Percentiles rank a stretch among this genome's conserved stretches.
Conservation (phyloP, 441 rosid genomes). For the Flueggea neowawraea region DNA sequence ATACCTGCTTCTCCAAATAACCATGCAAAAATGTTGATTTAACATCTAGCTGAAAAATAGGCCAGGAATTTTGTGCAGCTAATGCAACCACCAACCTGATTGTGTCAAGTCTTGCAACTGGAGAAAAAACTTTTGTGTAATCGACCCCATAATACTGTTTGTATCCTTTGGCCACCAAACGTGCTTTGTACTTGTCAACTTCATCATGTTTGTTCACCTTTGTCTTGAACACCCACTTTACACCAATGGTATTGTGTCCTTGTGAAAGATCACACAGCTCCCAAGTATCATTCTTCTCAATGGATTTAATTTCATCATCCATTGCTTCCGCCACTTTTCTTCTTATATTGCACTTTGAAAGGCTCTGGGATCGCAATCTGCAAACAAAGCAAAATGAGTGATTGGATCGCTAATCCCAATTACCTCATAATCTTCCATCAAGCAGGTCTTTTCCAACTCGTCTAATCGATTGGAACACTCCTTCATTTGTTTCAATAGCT, state of each 20-base stretch:
- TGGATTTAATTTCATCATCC: no score
- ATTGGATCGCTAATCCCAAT: neutral
- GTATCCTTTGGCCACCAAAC: slow-evolving; percentile 13
- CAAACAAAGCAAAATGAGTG: neutral
- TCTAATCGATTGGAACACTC: neutral
- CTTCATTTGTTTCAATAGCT: neutral
- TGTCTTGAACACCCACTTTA: slow-evolving; percentile 21
- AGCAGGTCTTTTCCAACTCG: slow-evolving; percentile 3
- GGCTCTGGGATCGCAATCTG: no score
- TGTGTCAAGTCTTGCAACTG: no score
- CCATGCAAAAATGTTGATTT: no score
- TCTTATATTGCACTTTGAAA: slow-evolving; percentile 4
- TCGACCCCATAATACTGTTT: no score
- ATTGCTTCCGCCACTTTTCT: no score
- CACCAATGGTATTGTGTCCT: slow-evolving; percentile 15
- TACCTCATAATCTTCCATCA: slow-evolving; percentile 8
- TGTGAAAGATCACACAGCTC: slow-evolving; percentile 1
- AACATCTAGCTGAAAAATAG: no score
- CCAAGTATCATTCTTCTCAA: slow-evolving; percentile 15
- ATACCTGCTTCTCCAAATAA: no score
- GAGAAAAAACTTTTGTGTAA: no score
- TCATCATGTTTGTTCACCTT: neutral
- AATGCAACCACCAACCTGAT: no score
- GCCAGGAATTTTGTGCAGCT: no score
- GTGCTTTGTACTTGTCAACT: slow-evolving; percentile 10